Evolutionary conservation across 2,329 filamentous ascomycete genomes (phyloP), one percentile per base, ranked within the genome.

Genomic region (Pseudocercospora pini-densiflorae): DNA sequence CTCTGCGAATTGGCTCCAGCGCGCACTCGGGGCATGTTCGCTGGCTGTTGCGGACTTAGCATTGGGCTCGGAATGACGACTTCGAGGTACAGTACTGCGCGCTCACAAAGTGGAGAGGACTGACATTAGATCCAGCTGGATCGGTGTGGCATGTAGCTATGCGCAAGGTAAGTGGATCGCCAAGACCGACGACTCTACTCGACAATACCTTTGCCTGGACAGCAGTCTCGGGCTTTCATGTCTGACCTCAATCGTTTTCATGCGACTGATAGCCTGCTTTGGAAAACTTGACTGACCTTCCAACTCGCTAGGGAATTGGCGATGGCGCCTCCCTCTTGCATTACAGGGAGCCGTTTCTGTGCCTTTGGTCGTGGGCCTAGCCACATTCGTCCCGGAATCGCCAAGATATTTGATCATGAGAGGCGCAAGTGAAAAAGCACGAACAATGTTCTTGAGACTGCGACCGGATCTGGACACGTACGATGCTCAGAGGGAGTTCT

Each of bases 51-150:
- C 0, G 85, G 85, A 9, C 82, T 82, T 55, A 84, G 84, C 12
- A 84, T 86, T 64, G 80, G 83, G 1, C 82, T 85, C 54, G 85
- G 85, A 9, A 85, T 83, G 7, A 85, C 85, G 83, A 76, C 80
- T 67, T 27, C 54, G 7, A 58, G 54, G 54, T 58, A 19, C 16
- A 1, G 29, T 24, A 6, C 47, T 51, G n/a, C n/a, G 23, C 4
- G 2, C 10, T 2, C 21, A 21, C 23, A 21, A 16, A 9, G 2
- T 5, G 8, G 8, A 45, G 19, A 10, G 2, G 1, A 55, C 51
- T 55, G 51, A 55, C 51, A 10, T 16, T 16, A n/a, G 1, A n/a
- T 84, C 83, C 6, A 86, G 86, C 72, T 87, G 85, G 85, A 67
- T 66, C 45, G 70, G 68, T 27, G 65, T 69, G 21, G 70, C 66